These are phyloP conservation scores for Penicillium malachiteum DNA, from an alignment of 495 filamentous ascomycete genomes.

Conservation along the genomic window DNA sequence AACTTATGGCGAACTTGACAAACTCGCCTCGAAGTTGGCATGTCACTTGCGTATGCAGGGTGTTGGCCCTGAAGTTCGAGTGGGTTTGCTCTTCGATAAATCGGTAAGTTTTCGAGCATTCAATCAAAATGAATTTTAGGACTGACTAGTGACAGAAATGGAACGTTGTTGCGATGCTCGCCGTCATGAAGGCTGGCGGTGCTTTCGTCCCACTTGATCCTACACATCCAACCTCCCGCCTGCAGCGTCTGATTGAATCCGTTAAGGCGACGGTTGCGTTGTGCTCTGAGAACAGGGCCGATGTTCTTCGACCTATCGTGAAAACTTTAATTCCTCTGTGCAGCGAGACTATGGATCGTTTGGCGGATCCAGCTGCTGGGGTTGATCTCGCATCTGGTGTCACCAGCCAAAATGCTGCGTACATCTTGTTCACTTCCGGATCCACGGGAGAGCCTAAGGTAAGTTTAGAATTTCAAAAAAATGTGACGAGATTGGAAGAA, in stretches of 20 bases:
- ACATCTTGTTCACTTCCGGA: constrained; percentile 51
- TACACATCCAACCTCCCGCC: constrained; percentile 51
- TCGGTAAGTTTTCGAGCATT: constrained; percentile 35
- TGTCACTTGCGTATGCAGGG: constrained; percentile 44
- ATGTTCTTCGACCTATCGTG: constrained; percentile 26
- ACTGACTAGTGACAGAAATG: constrained; percentile 39
- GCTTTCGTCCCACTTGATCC: constrained; percentile 60
- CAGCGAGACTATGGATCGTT: constrained; percentile 25
- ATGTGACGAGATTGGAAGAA: background rate
- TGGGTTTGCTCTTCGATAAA: constrained; percentile 60
- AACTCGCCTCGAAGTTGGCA: constrained; percentile 47
- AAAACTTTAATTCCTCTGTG: constrained; percentile 40
- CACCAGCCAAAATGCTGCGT: constrained; percentile 38
- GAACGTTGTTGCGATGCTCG: constrained; percentile 56
- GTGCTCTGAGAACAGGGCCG: constrained; percentile 46
- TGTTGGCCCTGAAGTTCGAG: constrained; percentile 47
- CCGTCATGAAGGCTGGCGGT: constrained; percentile 59
- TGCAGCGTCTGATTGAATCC: constrained; percentile 42
- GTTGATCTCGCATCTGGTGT: constrained; percentile 30
- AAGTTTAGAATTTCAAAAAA: constrained; percentile 6
- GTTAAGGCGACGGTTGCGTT: constrained; percentile 48
- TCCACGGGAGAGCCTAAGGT: constrained; percentile 55
- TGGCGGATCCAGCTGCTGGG: constrained; percentile 19
- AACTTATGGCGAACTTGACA: constrained; percentile 55
- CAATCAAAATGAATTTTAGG: background rate